Conservation (phyloP, 148 eudicot genomes). For the Suaeda aralocaspica region DNA sequence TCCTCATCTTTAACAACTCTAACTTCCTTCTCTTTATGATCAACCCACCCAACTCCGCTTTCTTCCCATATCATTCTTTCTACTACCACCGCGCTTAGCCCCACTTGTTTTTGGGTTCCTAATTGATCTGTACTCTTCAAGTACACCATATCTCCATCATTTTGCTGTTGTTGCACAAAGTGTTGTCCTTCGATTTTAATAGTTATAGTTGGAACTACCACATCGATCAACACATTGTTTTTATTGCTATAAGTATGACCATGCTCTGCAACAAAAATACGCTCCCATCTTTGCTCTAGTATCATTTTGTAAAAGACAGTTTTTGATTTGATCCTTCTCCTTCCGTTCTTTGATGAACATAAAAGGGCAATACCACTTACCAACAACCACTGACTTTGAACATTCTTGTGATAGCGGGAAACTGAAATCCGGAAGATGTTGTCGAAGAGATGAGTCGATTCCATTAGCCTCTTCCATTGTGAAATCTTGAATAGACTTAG, state of each 20-base stretch:
- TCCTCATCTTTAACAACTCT: conserved; percentile 44
- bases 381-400: conserved; percentile 42
- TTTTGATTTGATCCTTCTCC: conserved; percentile 39
- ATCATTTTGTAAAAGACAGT: conserved; percentile 55
- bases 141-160: conserved; percentile 38
- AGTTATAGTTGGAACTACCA: conserved; percentile 35
- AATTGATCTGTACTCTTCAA: conserved; percentile 20
- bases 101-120: conserved; percentile 23
- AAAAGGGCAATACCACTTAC: conserved; percentile 81
- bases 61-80: conserved; percentile 78
- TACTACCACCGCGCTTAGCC: conserved; percentile 46
- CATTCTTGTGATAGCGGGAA: conserved; percentile 26
- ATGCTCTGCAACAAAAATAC: conserved; percentile 36
- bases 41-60: conserved; percentile 50
- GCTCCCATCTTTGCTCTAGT: conserved; percentile 71
- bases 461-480: conserved; percentile 54
- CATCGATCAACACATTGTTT: conserved; percentile 37
- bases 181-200: conserved; percentile 33
- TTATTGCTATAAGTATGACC: conserved; percentile 9
- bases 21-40: conserved; percentile 28
- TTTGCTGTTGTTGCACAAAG: conserved; percentile 31
- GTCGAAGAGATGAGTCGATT: conserved; percentile 43
- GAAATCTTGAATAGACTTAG: conserved; percentile 30
- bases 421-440: conserved; percentile 41
- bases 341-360: conserved; percentile 58